Evolutionary conservation across 2,329 filamentous ascomycete species (phyloP).

Genomic region (Mycocentrospora acerina): DNA sequence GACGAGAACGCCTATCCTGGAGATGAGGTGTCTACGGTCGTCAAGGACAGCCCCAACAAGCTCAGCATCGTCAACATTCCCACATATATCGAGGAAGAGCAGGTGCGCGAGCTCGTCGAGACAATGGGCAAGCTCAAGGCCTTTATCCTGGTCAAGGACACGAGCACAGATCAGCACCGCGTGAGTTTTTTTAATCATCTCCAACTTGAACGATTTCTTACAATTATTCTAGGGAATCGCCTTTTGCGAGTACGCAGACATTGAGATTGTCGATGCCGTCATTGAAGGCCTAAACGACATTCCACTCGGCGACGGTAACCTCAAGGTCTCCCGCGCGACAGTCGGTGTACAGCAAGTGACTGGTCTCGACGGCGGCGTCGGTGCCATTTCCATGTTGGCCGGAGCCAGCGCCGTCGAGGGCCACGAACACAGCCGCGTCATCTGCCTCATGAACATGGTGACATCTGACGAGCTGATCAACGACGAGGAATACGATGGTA

Average conservation of each 20-base stretch:
- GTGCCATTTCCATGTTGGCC: slow-evolving; percentile 96
- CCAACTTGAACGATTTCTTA: background rate
- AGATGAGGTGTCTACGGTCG: slow-evolving; percentile 74
- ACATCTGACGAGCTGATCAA: slow-evolving; percentile 93
- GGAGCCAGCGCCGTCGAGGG: slow-evolving; percentile 75
- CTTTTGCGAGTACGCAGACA: slow-evolving; percentile 91
- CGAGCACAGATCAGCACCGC: slow-evolving; percentile 78
- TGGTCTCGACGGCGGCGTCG: slow-evolving; percentile 92
- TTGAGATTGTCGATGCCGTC: slow-evolving; percentile 75
- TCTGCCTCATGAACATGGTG: slow-evolving; percentile 98
- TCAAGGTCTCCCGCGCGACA: slow-evolving; percentile 86
- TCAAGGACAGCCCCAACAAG: slow-evolving; percentile 93
- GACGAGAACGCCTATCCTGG: slow-evolving; percentile 68
- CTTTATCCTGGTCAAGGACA: slow-evolving; percentile 87
- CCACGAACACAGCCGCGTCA: slow-evolving; percentile 76
- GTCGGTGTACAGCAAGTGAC: slow-evolving; percentile 91
- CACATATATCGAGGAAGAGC: slow-evolving; percentile 82
- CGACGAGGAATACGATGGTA: slow-evolving; percentile 92
- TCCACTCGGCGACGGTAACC: slow-evolving; percentile 82
- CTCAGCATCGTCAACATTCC: slow-evolving; percentile 91
- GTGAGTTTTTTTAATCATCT: slow-evolving; percentile 59
- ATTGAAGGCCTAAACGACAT: slow-evolving; percentile 91
- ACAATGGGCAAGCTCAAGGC: slow-evolving; percentile 93
- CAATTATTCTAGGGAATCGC: slow-evolving; percentile 71
- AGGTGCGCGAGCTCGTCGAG: slow-evolving; percentile 84